Conservation (phyloP, 1,284 basidiomycete species). For the Fomes fomentarius region DNA sequence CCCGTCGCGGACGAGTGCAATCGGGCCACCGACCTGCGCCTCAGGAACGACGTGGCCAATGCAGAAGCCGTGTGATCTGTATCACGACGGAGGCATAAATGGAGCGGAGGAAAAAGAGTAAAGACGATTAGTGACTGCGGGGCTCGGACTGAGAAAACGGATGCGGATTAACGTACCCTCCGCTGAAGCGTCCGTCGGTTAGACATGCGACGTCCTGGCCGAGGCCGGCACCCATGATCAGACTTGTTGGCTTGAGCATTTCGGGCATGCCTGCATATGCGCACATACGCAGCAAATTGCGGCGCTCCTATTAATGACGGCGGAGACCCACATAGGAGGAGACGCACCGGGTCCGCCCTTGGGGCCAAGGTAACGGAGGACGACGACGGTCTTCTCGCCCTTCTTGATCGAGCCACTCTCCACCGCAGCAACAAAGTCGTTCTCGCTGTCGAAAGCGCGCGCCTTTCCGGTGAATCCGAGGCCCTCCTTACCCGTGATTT, state of each 20-base stretch:
- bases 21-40: slow-evolving; percentile 89
- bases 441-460: slow-evolving; percentile 83
- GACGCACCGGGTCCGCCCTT: slow-evolving; percentile 83
- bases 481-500: slow-evolving; percentile 94
- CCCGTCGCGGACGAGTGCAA: slow-evolving; percentile 87
- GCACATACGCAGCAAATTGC: not conserved
- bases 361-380: slow-evolving; percentile 88
- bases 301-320: too few relatives aligned
- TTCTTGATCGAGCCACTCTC: slow-evolving; percentile 80
- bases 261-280: slow-evolving; percentile 84
- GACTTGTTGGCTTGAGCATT: slow-evolving; percentile 90
- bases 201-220: slow-evolving; percentile 89
- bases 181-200: slow-evolving; percentile 94
- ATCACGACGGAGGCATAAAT: slow-evolving; percentile 16
- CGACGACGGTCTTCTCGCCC: slow-evolving; percentile 90
- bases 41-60: slow-evolving; percentile 93
- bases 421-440: slow-evolving; percentile 81
- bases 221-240: slow-evolving; percentile 94
- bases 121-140: not conserved
- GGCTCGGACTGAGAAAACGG: not conserved
- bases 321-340: not conserved
- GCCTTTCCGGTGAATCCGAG: slow-evolving; percentile 84
- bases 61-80: slow-evolving; percentile 86
- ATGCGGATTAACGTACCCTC: slow-evolving; percentile 62
- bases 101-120: not conserved